Base-by-base conservation (phyloP, 1,139 yeast species). In the Geotrichum europaeum region DNA sequence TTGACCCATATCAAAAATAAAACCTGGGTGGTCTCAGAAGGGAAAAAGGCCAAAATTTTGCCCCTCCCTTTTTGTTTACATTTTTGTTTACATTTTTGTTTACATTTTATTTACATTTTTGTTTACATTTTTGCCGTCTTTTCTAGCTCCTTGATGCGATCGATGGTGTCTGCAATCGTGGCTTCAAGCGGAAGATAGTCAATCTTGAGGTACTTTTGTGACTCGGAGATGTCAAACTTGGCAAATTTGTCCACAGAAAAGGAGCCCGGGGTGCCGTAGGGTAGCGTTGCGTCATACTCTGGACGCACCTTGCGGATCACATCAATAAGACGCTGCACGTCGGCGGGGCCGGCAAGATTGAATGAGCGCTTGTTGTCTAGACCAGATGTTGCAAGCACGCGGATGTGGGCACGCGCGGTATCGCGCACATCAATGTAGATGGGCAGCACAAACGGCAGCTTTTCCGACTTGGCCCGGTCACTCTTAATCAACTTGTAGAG, bases 301-400 rank as follows among this genome's bases (percentile, higher is more conserved):
- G 63, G 63, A 15, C 58, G 15, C 57, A 58, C 25, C 51, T 68
- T 66, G 58, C 72, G 76, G 45, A 78, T 60, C 36, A 72, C 65
- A 60, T 76, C 74, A n/a, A 76, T 65, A 30, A 78, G 57, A n/a
- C 59, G 62, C 60, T 75, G 76, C 54, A 64, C 58, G n/a, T 67
- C 62, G 66, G 72, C 78, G 25, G 68, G 65, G 0, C 73, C 76
- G 2, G 69, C 68, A 25, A 72, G 67, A 66, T 78, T 69, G 57
- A 78, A 76, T 49, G 75, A 72, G 56, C 84, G 73, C 66, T 77
- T 72, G 45, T 75, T 75, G 20, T 72, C 69, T 12, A 74, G 69
- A 12, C 63, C 65, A n/a, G 60, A 61, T 12, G 58, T 53, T 54
- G 62, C 56, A 56, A 68, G 57, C 3, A 71, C 69, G 12, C 59